A percentile compares a stretch with the other conserved stretches of the same genome.
These are phyloP conservation scores for Pythium volutum DNA, from an alignment of 352 stramenopile genomes.

Conservation along the genomic window DNA sequence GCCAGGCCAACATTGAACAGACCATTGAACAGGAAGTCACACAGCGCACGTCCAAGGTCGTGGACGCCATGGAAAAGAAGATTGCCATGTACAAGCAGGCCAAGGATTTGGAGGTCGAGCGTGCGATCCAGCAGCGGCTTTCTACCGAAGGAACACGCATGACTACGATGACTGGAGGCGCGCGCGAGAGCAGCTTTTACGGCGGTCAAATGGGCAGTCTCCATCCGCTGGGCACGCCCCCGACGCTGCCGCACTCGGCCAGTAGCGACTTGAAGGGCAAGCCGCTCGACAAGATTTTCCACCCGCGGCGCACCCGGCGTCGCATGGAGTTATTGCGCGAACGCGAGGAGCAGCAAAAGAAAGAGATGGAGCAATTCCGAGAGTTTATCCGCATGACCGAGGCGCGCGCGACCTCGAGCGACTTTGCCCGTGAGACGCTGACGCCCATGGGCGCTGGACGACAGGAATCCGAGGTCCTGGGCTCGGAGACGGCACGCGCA, in stretches of 20 bases:
- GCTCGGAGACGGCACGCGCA: constrained; percentile 15
- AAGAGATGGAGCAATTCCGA: constrained; percentile 87
- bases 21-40: constrained; percentile 79
- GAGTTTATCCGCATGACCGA: constrained; percentile 78
- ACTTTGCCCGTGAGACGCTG: neutral
- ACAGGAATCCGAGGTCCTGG: neutral
- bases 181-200: constrained; percentile 37
- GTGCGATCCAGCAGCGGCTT: constrained; percentile 71
- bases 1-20: constrained; percentile 70
- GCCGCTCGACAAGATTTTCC: constrained; percentile 73
- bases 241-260: neutral
- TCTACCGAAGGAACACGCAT: constrained; percentile 36
- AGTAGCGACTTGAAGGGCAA: constrained; percentile 30
- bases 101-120: constrained; percentile 77
- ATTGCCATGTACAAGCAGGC: constrained; percentile 85
- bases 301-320: constrained; percentile 62
- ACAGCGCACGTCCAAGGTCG: constrained; percentile 54
- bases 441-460: neutral
- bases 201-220: neutral
- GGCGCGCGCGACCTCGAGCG: constrained; percentile 10
- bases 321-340: constrained; percentile 63
- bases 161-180: constrained; percentile 13
- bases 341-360: constrained; percentile 71
- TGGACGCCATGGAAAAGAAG: constrained; percentile 80
- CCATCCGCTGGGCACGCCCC: neutral